Conservation (phyloP, 148 eudicot genomes). For the Rhododendron simsii region DNA sequence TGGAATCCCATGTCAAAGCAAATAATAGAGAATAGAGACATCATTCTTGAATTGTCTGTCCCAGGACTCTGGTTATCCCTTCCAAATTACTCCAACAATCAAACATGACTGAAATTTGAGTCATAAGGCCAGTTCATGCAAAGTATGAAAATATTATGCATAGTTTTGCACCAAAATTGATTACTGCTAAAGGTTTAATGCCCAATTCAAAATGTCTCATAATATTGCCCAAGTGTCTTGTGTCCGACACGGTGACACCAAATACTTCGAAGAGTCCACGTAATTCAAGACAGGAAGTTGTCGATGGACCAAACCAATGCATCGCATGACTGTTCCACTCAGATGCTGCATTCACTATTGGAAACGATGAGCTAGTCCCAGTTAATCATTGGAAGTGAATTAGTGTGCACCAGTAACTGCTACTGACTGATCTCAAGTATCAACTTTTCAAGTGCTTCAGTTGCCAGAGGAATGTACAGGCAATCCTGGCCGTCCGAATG, state of each 20-base stretch:
- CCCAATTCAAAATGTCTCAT: not conserved
- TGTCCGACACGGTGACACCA: not conserved
- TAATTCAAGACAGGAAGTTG: too few species aligned
- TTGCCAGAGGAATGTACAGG: slow-evolving; percentile 67
- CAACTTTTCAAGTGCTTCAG: slow-evolving; percentile 74
- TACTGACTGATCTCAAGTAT: slow-evolving; percentile 63
- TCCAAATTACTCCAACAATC: not conserved
- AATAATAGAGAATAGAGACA: too few species aligned
- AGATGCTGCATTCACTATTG: not conserved
- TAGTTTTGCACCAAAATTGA: not conserved
- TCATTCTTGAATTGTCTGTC: too few species aligned
- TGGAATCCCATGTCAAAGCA: not conserved
- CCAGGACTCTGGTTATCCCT: not conserved
- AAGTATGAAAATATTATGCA: not conserved
- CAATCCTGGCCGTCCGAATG: slow-evolving; percentile 92
- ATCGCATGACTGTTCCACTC: not conserved
- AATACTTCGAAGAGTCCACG: too few species aligned
- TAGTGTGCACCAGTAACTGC: not conserved
- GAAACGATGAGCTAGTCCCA: not conserved
- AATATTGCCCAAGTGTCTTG: not conserved
- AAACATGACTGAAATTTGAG: not conserved
- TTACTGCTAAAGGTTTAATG: not conserved
- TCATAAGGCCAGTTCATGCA: not conserved
- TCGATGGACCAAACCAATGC: not conserved
- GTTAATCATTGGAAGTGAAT: not conserved